A percentile compares a stretch with the other conserved stretches of the same genome.
These are phyloP conservation scores for Xanthoconium stramineum DNA, from an alignment of 768 basidiomycete genomes.

Conservation along the genomic window DNA sequence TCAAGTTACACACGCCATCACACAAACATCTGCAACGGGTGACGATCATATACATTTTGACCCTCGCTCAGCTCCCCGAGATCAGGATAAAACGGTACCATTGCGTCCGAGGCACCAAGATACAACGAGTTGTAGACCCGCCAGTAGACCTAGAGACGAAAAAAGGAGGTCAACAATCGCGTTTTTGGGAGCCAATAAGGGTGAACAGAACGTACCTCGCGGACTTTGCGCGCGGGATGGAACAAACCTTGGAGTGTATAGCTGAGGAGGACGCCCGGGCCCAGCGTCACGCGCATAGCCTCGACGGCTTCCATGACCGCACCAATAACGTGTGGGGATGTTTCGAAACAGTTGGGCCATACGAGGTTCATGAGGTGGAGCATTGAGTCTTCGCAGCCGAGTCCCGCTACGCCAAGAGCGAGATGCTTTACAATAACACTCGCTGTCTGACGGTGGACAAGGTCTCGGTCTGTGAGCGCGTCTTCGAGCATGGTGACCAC, in stretches of 20 bases:
- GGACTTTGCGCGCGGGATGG: constrained; percentile 95
- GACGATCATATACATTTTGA: constrained; percentile 83
- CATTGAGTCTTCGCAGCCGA: constrained; percentile 98
- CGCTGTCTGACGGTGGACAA: constrained; percentile 97
- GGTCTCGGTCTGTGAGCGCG: constrained; percentile 95
- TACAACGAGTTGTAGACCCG: constrained; percentile 93
- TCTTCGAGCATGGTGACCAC: constrained; percentile 98
- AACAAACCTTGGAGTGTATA: constrained; percentile 94
- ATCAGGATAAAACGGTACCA: constrained; percentile 96
- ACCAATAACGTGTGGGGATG: constrained; percentile 96
- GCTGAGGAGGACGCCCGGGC: constrained; percentile 87
- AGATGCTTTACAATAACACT: constrained; percentile 98
- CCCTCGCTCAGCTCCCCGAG: constrained; percentile 88
- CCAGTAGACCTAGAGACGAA: constrained; percentile 68
- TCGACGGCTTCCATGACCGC: constrained; percentile 98
- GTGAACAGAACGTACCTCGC: constrained; percentile 63
- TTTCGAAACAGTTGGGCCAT: constrained; percentile 99
- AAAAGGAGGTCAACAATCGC: not conserved
- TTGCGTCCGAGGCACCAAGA: constrained; percentile 83
- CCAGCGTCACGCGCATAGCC: constrained; percentile 93
- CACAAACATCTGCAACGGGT: constrained; percentile 81
- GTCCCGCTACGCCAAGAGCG: constrained; percentile 92
- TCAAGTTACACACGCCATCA: constrained; percentile 31
- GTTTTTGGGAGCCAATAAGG: not conserved
- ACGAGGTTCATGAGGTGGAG: constrained; percentile 96